Percentiles rank a stretch among this genome's conserved stretches.
phyloP scores from a whole-genome alignment of 2,329 filamentous ascomycete species.

The Lojkania enalia region DNA sequence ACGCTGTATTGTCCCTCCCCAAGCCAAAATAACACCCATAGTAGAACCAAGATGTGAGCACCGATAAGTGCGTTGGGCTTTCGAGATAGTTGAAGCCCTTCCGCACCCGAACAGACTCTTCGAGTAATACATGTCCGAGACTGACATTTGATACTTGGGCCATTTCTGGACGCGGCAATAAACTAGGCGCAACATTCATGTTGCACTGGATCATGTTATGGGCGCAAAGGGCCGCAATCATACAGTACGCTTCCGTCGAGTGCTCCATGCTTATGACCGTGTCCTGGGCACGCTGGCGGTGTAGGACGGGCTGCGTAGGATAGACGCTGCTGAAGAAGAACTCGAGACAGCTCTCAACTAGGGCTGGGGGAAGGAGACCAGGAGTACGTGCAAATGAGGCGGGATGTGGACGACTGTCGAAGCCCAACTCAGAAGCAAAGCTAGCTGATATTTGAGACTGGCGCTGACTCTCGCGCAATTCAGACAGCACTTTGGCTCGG shows the following conservation, averaged over 20 bases:
- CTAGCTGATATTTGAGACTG: conserved; percentile 50
- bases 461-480: conserved; percentile 58
- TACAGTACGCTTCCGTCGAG: conserved; percentile 60
- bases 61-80: conserved; percentile 56
- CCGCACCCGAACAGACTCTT: conserved; percentile 61
- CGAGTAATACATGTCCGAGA: conserved; percentile 59
- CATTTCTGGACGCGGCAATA: conserved; percentile 52
- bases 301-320: conserved; percentile 65
- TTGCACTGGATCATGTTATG: conserved; percentile 56
- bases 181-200: conserved; percentile 47
- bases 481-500: conserved; percentile 65
- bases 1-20: conserved; percentile 63
- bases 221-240: conserved; percentile 56
- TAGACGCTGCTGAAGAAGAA: conserved; percentile 66
- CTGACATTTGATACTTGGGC: conserved; percentile 48
- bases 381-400: conserved; percentile 52
- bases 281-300: conserved; percentile 56
- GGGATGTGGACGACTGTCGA: conserved; percentile 48
- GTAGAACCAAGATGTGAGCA: conserved; percentile 66
- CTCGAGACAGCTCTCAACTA: conserved; percentile 60
- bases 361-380: conserved; percentile 53
- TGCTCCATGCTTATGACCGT: conserved; percentile 56
- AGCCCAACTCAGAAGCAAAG: conserved; percentile 41
- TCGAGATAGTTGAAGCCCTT: conserved; percentile 63
- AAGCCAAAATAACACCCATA: conserved; percentile 65